These are phyloP conservation scores for Litchi chinensis DNA, from an alignment of 345 rosid species.

Conservation along the genomic window DNA sequence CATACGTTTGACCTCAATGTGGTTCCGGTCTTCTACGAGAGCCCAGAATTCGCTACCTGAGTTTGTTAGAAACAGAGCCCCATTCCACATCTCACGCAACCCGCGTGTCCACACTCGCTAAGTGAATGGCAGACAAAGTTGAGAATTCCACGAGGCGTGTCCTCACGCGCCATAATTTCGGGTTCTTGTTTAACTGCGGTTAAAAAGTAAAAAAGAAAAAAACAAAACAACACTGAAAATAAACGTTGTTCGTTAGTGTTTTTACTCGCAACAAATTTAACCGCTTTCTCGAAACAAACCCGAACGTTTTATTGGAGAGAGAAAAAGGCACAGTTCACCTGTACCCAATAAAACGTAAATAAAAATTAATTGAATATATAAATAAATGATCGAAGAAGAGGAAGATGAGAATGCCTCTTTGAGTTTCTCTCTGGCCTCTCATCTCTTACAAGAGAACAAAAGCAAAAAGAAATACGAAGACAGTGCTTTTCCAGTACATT, in stretches of 20 bases:
- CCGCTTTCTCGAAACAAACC: conserved; percentile 42
- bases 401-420: conserved; percentile 1
- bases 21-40: conserved; percentile 23
- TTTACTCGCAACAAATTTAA: conserved; percentile 37
- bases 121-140: not conserved
- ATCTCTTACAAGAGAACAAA: not conserved
- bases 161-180: conserved; percentile 15
- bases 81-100: conserved; percentile 8
- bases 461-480: not conserved
- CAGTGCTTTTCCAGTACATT: conserved; percentile 1
- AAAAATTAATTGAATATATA: not conserved
- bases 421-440: not conserved
- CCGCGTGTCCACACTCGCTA: conserved; percentile 7
- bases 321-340: conserved; percentile 14
- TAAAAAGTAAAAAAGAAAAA: conserved; percentile 5
- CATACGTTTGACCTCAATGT: conserved; percentile 40
- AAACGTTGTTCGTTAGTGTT: conserved; percentile 44
- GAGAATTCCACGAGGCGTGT: not conserved
- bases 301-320: conserved; percentile 15
- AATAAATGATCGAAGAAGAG: not conserved
- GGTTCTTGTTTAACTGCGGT: not conserved
- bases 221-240: conserved; percentile 13
- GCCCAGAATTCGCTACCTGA: conserved; percentile 36
- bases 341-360: not conserved
- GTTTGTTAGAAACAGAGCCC: conserved; percentile 24